Evolutionary conservation across 1,139 yeast genomes (phyloP), one percentile per base, ranked within the genome.

Genomic region (Pichia sp.): DNA sequence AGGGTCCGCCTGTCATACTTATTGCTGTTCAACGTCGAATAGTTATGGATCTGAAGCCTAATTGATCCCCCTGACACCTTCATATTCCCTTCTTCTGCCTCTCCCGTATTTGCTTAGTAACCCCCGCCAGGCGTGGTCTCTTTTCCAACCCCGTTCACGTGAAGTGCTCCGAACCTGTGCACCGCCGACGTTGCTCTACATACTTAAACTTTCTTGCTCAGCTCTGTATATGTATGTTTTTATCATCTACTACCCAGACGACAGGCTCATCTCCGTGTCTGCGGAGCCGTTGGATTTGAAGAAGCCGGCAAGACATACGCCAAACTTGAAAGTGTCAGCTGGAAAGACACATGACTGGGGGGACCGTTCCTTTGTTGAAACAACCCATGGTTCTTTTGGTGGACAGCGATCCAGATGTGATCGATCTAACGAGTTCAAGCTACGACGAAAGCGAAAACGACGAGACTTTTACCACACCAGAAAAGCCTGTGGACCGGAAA

Each of bases 1-100:
- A 71, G 59, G 77, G 71, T 13, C 72, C 71, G 30, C 49, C 47
- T 8, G 50, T 53, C 47, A 49, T 54, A 8, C 5, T 16, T 29
- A 15, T 19, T 36, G 41, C 26, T 23, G 26, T 23, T 23, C 26
- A 23, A 23, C 26, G 26, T 23, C 26, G 26, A 23, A 23, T 23
- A 23, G 26, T 23, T 23, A 23, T 23, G 26, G 26, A 23, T 23
- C 26, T 23, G 26, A 23, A 23, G 26, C 26, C 26, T 23, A 23
- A 23, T 23, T 23, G n/a, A 6, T 15, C 16, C 41, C 16, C 41
- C 41, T 36, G 16, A 6, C 41, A 13, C n/a, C 7, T 15, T 11
- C 41, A 2, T 36, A 36, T 36, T n/a, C 41, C 41, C n/a, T 36
- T n/a, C 41, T 32, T 13, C 10, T 36, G 26, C 26, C 41, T 36